A percentile compares a stretch with the other conserved stretches of the same genome.
Evolutionary conservation across 2,329 filamentous ascomycete species (phyloP).

Genomic region (Colletotrichum falcatum): DNA sequence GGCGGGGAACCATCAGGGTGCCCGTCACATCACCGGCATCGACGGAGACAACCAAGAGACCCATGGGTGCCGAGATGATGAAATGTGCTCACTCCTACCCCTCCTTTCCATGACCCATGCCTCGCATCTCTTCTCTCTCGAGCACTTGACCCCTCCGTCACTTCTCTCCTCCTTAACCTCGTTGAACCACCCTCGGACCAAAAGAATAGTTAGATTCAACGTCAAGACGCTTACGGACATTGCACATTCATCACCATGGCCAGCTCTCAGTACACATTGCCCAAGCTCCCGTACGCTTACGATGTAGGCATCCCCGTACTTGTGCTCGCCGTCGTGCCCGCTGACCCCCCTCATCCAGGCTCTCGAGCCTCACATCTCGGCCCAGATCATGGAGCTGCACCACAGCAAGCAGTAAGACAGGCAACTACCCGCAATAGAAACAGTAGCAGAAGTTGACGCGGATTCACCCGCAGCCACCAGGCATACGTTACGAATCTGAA

Average conservation of each 20-base stretch:
- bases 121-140: constrained; percentile 9
- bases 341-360: constrained; percentile 58
- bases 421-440: too few species aligned
- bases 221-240: background rate
- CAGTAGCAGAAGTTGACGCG: background rate
- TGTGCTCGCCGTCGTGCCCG: background rate
- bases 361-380: constrained; percentile 79
- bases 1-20: constrained; percentile 33
- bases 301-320: constrained; percentile 65
- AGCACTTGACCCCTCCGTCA: constrained; percentile 11
- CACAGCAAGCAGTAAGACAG: constrained; percentile 72
- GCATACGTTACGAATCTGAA: constrained; percentile 84
- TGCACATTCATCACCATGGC: constrained; percentile 49
- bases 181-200: background rate
- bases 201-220: background rate
- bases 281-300: constrained; percentile 76
- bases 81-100: constrained; percentile 37
- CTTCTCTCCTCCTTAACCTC: background rate
- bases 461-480: constrained; percentile 63
- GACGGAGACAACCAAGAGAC: constrained; percentile 1
- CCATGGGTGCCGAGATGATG: constrained; percentile 22
- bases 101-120: background rate
- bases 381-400: constrained; percentile 85
- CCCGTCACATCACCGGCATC: constrained; percentile 31
- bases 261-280: constrained; percentile 67